Evolutionary conservation across 1,139 yeast species (phyloP).

Genomic region (Kodamaea suecica): DNA sequence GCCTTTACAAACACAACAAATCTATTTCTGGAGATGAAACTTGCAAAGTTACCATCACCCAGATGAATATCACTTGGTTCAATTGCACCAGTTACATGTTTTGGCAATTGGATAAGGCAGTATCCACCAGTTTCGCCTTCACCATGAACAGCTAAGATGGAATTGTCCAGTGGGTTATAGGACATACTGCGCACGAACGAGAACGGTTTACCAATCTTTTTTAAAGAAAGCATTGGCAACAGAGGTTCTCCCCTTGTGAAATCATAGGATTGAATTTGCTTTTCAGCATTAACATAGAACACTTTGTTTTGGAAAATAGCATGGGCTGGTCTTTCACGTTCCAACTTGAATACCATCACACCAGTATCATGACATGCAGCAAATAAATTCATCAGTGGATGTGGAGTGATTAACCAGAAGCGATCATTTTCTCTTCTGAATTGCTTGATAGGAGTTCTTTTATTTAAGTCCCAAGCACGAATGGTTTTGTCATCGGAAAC

Average conservation of each 20-base stretch:
- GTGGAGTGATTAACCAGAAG: constrained; percentile 90
- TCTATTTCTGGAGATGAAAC: constrained; percentile 90
- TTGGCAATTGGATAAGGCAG: constrained; percentile 76
- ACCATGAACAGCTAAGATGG: constrained; percentile 79
- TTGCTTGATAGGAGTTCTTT: constrained; percentile 89
- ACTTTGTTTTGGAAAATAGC: constrained; percentile 67
- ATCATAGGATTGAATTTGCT: constrained; percentile 80
- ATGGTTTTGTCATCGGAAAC: constrained; percentile 97
- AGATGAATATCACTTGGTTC: constrained; percentile 78
- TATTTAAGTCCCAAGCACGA: constrained; percentile 95
- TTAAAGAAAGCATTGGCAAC: constrained; percentile 77
- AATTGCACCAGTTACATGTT: constrained; percentile 86
- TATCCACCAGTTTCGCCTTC: constrained; percentile 61
- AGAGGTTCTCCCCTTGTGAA: constrained; percentile 59
- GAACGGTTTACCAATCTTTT: constrained; percentile 84
- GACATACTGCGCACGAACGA: constrained; percentile 79
- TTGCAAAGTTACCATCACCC: constrained; percentile 83
- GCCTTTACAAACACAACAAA: constrained; percentile 76
- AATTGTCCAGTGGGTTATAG: constrained; percentile 89
- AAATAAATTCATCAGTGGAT: constrained; percentile 85
- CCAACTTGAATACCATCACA: constrained; percentile 96
- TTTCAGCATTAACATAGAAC: constrained; percentile 76
- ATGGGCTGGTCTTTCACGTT: constrained; percentile 94
- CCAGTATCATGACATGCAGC: constrained; percentile 98
- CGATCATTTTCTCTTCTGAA: constrained; percentile 93